phyloP scores from a whole-genome alignment of 1,284 basidiomycete genomes.

The Ganoderma sinense region DNA sequence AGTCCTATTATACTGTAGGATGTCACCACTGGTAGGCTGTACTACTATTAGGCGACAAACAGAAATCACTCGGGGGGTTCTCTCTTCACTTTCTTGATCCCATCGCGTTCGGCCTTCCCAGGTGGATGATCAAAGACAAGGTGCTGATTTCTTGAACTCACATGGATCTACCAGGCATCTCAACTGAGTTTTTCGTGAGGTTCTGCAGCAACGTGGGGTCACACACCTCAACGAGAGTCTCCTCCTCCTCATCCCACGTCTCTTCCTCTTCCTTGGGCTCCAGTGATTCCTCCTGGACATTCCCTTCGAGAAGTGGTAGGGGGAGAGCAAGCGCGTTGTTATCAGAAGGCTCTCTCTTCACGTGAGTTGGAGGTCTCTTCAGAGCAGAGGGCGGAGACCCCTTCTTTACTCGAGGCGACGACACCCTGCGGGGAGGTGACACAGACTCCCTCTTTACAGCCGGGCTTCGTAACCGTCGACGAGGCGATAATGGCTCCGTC shows the following conservation, averaged over 20 bases:
- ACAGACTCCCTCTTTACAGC: neutral
- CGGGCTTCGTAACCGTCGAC: neutral
- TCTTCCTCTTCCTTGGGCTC: slow-evolving; percentile 9
- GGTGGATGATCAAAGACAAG: slow-evolving; percentile 10
- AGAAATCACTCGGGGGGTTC: neutral
- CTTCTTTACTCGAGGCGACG: neutral
- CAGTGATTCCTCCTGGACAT: neutral
- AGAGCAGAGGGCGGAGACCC: neutral
- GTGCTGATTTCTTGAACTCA: slow-evolving; percentile 16
- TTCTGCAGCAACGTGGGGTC: too few species aligned
- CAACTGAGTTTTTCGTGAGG: too few species aligned
- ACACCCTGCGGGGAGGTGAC: neutral
- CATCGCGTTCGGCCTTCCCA: too few species aligned
- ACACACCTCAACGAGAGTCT: slow-evolving; percentile 19
- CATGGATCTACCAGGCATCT: slow-evolving; percentile 7
- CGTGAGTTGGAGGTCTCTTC: neutral
- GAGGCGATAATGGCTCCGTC: neutral
- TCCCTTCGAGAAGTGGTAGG: neutral
- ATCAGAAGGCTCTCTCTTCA: slow-evolving; percentile 3
- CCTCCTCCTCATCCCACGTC: slow-evolving; percentile 4
- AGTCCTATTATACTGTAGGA: too few species aligned
- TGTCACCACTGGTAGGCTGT: neutral
- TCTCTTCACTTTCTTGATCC: slow-evolving; percentile 9
- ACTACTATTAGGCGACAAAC: neutral
- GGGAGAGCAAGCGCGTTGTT: too few species aligned